A percentile compares a stretch with the other conserved stretches of the same genome.
These are phyloP conservation scores for Discostella pseudostelligera DNA, from an alignment of 108 stramenopile species.

Conservation along the genomic window DNA sequence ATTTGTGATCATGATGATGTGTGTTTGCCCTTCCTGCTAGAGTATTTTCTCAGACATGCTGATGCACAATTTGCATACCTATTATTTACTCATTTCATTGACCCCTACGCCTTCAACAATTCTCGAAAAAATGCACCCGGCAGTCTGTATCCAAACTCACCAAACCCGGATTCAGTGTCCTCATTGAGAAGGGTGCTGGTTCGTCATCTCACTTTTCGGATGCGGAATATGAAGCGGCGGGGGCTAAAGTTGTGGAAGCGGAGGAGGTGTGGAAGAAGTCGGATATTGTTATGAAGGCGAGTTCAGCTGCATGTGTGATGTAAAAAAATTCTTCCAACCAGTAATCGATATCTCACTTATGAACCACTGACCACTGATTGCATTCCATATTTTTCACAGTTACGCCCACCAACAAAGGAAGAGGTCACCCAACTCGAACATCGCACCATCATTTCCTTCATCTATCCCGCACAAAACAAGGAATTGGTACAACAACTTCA, in stretches of 20 bases:
- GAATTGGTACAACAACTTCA: slow-evolving; percentile 86
- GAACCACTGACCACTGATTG: too few species aligned
- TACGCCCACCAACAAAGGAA: slow-evolving; percentile 89
- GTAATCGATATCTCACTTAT: neutral
- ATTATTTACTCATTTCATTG: slow-evolving; percentile 4
- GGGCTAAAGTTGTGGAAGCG: slow-evolving; percentile 84
- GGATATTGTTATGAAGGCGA: slow-evolving; percentile 91
- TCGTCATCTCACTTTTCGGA: slow-evolving; percentile 81
- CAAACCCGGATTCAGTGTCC: slow-evolving; percentile 82
- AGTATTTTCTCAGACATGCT: too few species aligned
- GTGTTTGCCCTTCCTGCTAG: too few species aligned
- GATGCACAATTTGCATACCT: too few species aligned
- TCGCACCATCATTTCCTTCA: slow-evolving; percentile 84
- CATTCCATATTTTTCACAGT: slow-evolving; percentile 17
- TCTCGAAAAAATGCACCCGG: neutral
- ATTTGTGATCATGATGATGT: too few species aligned
- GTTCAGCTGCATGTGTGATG: too few species aligned
- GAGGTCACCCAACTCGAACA: slow-evolving; percentile 79
- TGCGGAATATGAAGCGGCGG: slow-evolving; percentile 91
- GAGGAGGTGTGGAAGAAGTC: slow-evolving; percentile 81
- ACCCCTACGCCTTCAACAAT: neutral
- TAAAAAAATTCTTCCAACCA: too few species aligned
- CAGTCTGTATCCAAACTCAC: slow-evolving; percentile 72
- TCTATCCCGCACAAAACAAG: slow-evolving; percentile 93
- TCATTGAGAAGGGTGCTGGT: slow-evolving; percentile 93